Evolutionary conservation across 495 filamentous ascomycete genomes (phyloP).

Genomic region (Penicillium fimorum): DNA sequence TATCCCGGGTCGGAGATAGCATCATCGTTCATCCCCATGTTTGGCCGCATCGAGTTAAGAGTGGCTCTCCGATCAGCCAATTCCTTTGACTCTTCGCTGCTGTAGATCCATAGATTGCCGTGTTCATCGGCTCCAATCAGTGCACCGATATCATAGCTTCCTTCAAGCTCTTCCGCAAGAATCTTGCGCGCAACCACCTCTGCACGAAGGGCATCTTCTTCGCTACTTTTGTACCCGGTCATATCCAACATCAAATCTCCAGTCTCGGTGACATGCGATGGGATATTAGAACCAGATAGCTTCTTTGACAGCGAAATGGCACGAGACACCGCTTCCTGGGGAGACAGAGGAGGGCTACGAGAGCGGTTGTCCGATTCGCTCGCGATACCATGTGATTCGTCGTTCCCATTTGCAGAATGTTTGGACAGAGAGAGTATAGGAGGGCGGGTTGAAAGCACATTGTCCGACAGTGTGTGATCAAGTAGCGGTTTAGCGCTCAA

Average conservation of each 20-base stretch:
- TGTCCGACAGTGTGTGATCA: slow-evolving; percentile 54
- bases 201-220: slow-evolving; percentile 85
- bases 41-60: slow-evolving; percentile 52
- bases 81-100: slow-evolving; percentile 93
- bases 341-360: slow-evolving; percentile 75
- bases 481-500: slow-evolving; percentile 36
- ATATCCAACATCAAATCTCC: slow-evolving; percentile 99
- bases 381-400: neutral
- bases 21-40: slow-evolving; percentile 65
- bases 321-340: slow-evolving; percentile 73
- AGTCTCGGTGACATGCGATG: slow-evolving; percentile 81
- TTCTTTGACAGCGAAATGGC: slow-evolving; percentile 86
- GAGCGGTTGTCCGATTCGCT: slow-evolving; percentile 41
- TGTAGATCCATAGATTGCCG: slow-evolving; percentile 98
- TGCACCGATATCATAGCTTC: slow-evolving; percentile 92
- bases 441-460: slow-evolving; percentile 36
- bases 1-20: slow-evolving; percentile 91
- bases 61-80: slow-evolving; percentile 56
- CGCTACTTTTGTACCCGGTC: slow-evolving; percentile 91
- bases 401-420: neutral
- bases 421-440: slow-evolving; percentile 4
- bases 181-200: slow-evolving; percentile 95
- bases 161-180: slow-evolving; percentile 89
- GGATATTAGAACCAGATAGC: slow-evolving; percentile 85
- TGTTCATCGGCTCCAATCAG: slow-evolving; percentile 93